These are phyloP conservation scores for Fistulifera solaris DNA, from an alignment of 108 stramenopile species.

Conservation along the genomic window DNA sequence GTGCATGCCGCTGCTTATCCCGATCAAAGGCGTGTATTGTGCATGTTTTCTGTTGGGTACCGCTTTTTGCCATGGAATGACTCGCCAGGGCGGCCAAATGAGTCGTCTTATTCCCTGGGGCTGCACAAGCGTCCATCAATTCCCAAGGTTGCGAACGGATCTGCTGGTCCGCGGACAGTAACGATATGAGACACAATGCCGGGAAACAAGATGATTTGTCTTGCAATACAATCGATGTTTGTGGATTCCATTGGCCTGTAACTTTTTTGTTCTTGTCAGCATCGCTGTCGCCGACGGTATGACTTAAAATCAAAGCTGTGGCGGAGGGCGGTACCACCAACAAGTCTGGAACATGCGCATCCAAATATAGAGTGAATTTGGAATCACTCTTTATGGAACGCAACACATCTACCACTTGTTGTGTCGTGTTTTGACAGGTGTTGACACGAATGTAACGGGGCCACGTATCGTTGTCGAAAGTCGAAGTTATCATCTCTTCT, in stretches of 20 bases:
- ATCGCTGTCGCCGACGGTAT: neutral
- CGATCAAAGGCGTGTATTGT: constrained; percentile 84
- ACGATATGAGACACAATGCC: constrained; percentile 61
- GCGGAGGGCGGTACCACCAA: constrained; percentile 55
- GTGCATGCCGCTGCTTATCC: constrained; percentile 48
- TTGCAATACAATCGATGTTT: constrained; percentile 63
- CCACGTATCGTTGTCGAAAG: constrained; percentile 16
- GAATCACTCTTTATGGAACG: constrained; percentile 2
- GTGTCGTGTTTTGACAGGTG: constrained; percentile 33
- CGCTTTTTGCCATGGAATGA: constrained; percentile 3
- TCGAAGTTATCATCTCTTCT: neutral
- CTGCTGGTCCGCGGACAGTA: too few species aligned
- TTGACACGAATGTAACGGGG: constrained; percentile 84
- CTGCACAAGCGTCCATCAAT: constrained; percentile 96
- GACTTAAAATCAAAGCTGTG: constrained; percentile 23
- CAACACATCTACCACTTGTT: constrained; percentile 32
- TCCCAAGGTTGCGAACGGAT: constrained; percentile 32
- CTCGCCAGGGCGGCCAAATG: constrained; percentile 87
- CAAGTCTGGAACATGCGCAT: constrained; percentile 77
- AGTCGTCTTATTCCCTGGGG: constrained; percentile 98
- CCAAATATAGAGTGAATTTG: constrained; percentile 32
- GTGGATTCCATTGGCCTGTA: constrained; percentile 54
- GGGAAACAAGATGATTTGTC: constrained; percentile 97
- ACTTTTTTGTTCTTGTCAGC: constrained; percentile 26
- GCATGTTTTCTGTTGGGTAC: neutral